Percentiles rank a stretch among this genome's conserved stretches.
Evolutionary conservation across 2,329 filamentous ascomycete species (phyloP).

Genomic region (Botrytis pseudocinerea): DNA sequence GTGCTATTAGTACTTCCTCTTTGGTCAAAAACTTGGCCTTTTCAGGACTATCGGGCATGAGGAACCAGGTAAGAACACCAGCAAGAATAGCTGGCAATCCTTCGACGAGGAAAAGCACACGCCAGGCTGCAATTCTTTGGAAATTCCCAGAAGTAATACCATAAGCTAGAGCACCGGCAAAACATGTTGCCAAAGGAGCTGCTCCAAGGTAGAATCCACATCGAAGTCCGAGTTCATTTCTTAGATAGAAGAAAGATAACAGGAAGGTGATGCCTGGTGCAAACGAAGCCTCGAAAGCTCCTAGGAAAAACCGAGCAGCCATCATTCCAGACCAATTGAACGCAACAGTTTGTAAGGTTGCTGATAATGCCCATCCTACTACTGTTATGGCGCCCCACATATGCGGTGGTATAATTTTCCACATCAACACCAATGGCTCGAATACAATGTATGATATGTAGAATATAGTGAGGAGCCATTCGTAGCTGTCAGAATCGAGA

Average conservation of each 20-base stretch:
- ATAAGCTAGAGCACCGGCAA: constrained; percentile 67
- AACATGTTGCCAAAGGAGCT: constrained; percentile 67
- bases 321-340: constrained; percentile 42
- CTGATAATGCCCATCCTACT: constrained; percentile 41
- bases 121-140: constrained; percentile 57
- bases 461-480: constrained; percentile 46
- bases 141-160: constrained; percentile 64
- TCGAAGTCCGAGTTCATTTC: constrained; percentile 66
- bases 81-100: constrained; percentile 60
- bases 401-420: constrained; percentile 44
- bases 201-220: constrained; percentile 68
- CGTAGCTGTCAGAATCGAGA: constrained; percentile 46
- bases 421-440: constrained; percentile 44
- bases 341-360: constrained; percentile 49
- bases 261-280: constrained; percentile 46
- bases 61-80: constrained; percentile 55
- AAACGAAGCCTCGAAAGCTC: constrained; percentile 43
- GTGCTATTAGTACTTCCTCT: constrained; percentile 52
- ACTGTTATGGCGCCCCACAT: constrained; percentile 42
- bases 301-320: constrained; percentile 44
- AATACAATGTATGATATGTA: constrained; percentile 46
- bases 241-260: constrained; percentile 50
- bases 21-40: constrained; percentile 52
- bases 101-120: constrained; percentile 65
- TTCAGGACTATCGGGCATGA: constrained; percentile 53